Conservation (phyloP, 2,329 filamentous ascomycete species). For the Penicillium sp. region DNA sequence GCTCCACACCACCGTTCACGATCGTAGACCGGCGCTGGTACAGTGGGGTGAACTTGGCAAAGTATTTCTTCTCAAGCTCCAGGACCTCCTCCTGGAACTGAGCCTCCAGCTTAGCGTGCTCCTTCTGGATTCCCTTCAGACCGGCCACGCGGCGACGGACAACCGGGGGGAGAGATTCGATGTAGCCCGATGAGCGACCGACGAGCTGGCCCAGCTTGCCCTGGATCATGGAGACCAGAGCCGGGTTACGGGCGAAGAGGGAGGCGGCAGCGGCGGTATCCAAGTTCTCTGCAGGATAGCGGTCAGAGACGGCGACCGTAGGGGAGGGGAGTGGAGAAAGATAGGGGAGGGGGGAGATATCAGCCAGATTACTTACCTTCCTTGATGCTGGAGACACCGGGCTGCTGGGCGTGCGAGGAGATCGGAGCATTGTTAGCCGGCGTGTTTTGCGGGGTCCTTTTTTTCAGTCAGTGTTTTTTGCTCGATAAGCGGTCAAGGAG, state of each 20-base stretch:
- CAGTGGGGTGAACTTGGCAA: conserved; percentile 95
- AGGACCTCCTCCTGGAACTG: conserved; percentile 98
- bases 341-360: not conserved
- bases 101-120: conserved; percentile 96
- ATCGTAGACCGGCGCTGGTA: conserved; percentile 94
- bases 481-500: conserved; percentile 24
- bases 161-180: conserved; percentile 86
- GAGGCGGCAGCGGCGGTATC: conserved; percentile 83
- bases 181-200: conserved; percentile 93
- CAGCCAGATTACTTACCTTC: conserved; percentile 67
- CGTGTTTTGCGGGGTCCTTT: conserved; percentile 96
- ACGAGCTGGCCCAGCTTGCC: conserved; percentile 91
- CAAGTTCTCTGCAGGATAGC: conserved; percentile 69
- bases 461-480: conserved; percentile 22
- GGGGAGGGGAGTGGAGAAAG: not conserved
- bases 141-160: conserved; percentile 93
- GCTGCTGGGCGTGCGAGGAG: conserved; percentile 94
- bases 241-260: conserved; percentile 93
- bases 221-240: conserved; percentile 95
- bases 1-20: conserved; percentile 82
- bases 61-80: conserved; percentile 99
- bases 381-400: conserved; percentile 89
- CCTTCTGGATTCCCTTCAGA: conserved; percentile 96
- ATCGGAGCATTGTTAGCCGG: conserved; percentile 94
- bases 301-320: conserved; percentile 6